Base-by-base conservation (phyloP, 805 yeast genomes). In the Starmerella sirachaensis region DNA sequence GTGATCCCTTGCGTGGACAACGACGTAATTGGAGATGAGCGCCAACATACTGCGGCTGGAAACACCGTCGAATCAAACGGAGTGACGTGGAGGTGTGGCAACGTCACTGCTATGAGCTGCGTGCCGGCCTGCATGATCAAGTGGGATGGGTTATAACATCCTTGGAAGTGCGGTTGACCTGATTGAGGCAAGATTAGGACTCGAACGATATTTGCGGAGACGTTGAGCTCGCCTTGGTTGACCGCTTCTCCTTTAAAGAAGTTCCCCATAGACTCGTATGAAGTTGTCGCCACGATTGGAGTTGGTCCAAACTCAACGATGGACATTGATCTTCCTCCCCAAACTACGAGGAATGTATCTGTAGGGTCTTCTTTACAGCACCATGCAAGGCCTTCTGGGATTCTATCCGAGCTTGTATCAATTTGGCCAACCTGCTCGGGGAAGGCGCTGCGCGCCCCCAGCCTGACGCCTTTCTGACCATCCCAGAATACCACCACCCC, bases 401-500 rank as follows among this genome's bases (percentile, higher is more conserved):
- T 24, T 6, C 52, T 36, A 30, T 51, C 40, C 30, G 38, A 31
- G 19, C 29, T 18, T 14, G 27, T 34, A 23, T 42, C 47, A 29
- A 45, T 9, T 16, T 29, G 22, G 16, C 33, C 37, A 28, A 47
- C 24, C 45, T 54, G 3, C 43, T 52, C 50, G 17, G 48, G 41
- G 36, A 46, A 20, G 16, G 42, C 13, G 33, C 81, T 69, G 48
- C 96, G 69, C 1, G 95, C 91, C 37, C 76, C 76, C 11, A 91
- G 63, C 30, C 74, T 59, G 12, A 72, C 71, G 0, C 93, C 95
- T 25, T 76, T 76, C 22, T 74, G 68, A 1, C 83, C 79, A 57
- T 91, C 98, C 96, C 97, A 91, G 53, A 91, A 91, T 1, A 74
- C 94, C 25, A 91, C 52, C 0, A 93, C 71, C 37, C 88, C 88